A percentile compares a stretch with the other conserved stretches of the same genome.
Conservation (phyloP, 768 basidiomycete species). For the Coprinellus micaceus region DNA sequence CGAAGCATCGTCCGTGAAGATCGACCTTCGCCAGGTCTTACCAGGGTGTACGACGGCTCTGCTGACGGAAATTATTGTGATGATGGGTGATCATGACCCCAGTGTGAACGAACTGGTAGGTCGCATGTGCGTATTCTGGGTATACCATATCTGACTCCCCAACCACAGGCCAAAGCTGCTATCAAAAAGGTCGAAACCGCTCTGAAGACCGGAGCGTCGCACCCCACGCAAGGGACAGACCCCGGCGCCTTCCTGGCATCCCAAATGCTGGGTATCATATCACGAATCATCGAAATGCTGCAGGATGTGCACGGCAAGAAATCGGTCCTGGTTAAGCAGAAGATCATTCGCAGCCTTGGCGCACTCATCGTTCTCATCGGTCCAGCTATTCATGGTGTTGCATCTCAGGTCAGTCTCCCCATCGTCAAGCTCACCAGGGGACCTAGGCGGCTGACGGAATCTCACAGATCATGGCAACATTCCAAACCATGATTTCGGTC, state of each 20-base stretch:
- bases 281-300: slow-evolving; percentile 79
- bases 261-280: slow-evolving; percentile 81
- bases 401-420: slow-evolving; percentile 80
- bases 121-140: slow-evolving; percentile 21
- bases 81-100: slow-evolving; percentile 55
- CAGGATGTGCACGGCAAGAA: slow-evolving; percentile 83
- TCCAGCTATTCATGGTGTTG: slow-evolving; percentile 64
- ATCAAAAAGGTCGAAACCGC: slow-evolving; percentile 44
- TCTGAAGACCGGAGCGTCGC: slow-evolving; percentile 30
- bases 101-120: slow-evolving; percentile 42
- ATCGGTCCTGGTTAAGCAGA: slow-evolving; percentile 60
- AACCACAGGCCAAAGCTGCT: slow-evolving; percentile 30
- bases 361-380: slow-evolving; percentile 69
- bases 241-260: slow-evolving; percentile 63
- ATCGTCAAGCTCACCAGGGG: no score
- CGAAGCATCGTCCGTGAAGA: slow-evolving; percentile 37
- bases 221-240: slow-evolving; percentile 29
- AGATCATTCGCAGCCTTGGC: slow-evolving; percentile 77
- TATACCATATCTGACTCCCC: neutral
- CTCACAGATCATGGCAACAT: slow-evolving; percentile 86
- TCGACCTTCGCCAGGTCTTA: slow-evolving; percentile 51
- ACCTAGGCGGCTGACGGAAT: no score
- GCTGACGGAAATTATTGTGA: slow-evolving; percentile 71
- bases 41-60: slow-evolving; percentile 66
- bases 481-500: slow-evolving; percentile 83